Evolutionary conservation across 129 eudicot species (phyloP).

Genomic region (Arctium lappa): DNA sequence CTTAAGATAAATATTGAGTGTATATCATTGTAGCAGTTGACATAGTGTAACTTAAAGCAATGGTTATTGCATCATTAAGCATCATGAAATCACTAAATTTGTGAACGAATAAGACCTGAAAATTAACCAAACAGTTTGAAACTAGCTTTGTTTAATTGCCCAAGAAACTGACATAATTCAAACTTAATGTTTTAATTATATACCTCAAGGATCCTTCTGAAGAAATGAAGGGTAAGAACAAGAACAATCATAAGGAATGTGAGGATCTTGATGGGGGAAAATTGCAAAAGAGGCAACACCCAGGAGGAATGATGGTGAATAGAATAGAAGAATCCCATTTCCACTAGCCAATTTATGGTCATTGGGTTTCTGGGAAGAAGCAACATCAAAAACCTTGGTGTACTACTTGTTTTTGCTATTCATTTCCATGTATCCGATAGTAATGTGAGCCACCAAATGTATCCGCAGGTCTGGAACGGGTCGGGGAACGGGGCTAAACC

Average conservation of each 20-base stretch:
- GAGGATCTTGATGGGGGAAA: neutral
- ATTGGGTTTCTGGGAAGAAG: neutral
- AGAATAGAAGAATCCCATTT: conserved; percentile 49
- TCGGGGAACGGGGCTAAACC: too few relatives aligned
- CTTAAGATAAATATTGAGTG: too few relatives aligned
- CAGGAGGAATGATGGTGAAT: conserved; percentile 44
- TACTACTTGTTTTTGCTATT: conserved; percentile 48
- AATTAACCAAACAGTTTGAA: neutral
- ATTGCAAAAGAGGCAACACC: conserved; percentile 15
- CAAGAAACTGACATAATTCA: too few relatives aligned
- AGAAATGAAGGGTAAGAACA: conserved; percentile 18
- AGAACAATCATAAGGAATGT: neutral
- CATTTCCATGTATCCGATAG: conserved; percentile 30
- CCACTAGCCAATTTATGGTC: conserved; percentile 25
- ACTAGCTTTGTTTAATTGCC: too few relatives aligned
- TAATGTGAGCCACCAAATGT: conserved; percentile 1
- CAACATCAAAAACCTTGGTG: conserved; percentile 45
- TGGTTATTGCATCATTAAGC: conserved; percentile 24
- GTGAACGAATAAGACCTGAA: conserved; percentile 66
- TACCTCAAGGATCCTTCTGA: conserved; percentile 25
- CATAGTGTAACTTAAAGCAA: conserved; percentile 34
- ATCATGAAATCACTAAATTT: conserved; percentile 53
- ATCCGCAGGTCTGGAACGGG: too few relatives aligned
- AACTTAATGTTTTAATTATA: too few relatives aligned
- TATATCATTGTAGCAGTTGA: neutral